phyloP scores from a whole-genome alignment of 2,329 filamentous ascomycete genomes.

The Cladorrhinum sp. region DNA sequence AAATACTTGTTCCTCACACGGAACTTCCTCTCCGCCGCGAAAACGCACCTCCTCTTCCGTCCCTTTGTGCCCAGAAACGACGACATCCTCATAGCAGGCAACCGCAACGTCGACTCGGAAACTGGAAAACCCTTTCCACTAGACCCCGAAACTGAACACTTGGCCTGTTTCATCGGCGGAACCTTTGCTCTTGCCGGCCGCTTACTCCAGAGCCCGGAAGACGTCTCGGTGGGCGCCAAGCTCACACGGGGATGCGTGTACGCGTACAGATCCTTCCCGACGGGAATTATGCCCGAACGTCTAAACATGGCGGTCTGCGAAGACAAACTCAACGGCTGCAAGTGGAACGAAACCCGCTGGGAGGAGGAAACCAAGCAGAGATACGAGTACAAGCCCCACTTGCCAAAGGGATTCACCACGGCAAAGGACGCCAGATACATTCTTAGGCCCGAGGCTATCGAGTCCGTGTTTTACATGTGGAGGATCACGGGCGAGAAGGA shows the following conservation, averaged over 20 bases:
- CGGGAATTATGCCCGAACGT: constrained; percentile 54
- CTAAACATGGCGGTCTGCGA: constrained; percentile 33
- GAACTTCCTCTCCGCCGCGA: constrained; percentile 54
- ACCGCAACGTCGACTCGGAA: constrained; percentile 23
- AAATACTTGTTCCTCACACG: constrained; percentile 60
- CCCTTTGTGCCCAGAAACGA: constrained; percentile 56
- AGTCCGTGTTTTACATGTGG: constrained; percentile 48
- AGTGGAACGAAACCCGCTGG: constrained; percentile 47
- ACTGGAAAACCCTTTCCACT: constrained; percentile 32
- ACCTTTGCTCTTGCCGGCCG: constrained; percentile 66
- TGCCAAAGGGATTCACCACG: constrained; percentile 61
- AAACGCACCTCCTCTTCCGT: constrained; percentile 59
- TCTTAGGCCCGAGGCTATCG: constrained; percentile 37
- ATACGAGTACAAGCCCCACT: constrained; percentile 38
- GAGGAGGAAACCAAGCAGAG: constrained; percentile 33
- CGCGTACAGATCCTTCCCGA: constrained; percentile 54
- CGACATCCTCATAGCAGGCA: constrained; percentile 59
- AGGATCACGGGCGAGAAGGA: constrained; percentile 47
- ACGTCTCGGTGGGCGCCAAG: constrained; percentile 53
- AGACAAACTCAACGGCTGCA: constrained; percentile 37
- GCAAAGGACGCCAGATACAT: constrained; percentile 48
- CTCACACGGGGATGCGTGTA: constrained; percentile 61
- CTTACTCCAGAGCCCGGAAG: constrained; percentile 51
- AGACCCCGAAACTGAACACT: constrained; percentile 46
- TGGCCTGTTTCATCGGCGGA: constrained; percentile 68